Evolutionary conservation across 2,329 filamentous ascomycete species (phyloP), one percentile per base, ranked within the genome.

Genomic region (Didymellaceae sp.): DNA sequence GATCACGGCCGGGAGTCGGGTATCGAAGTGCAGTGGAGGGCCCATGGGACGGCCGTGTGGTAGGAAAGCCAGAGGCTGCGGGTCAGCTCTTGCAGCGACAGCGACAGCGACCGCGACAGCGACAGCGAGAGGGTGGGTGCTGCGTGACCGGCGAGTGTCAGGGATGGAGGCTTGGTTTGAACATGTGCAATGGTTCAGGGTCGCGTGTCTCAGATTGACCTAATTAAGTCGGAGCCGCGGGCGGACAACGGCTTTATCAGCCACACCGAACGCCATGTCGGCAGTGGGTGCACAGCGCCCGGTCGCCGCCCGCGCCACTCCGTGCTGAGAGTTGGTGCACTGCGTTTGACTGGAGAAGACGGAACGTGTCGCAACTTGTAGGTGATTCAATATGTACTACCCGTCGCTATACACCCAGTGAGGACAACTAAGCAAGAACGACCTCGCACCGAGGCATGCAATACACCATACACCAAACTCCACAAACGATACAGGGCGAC

Each of bases 381-480:
- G 6, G 52, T 54, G 18, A 26, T 42, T 50, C 47, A 44, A 50
- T 50, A 58, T 55, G 28, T 61, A 46, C 38, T 30, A 55, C 41
- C 34, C 44, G 14, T 16, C 43, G 33, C 46, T 49, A 31, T 32
- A 51, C 45, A 43, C 35, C 45, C 28, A 38, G 21, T 45, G 39
- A 49, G 38, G 45, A 56, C 24, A 47, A 55, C 56, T 47, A 59
- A 62, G 45, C 54, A 50, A 54, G 52, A 43, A 44, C 31, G 28
- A 48, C 39, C 38, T 40, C 45, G 16, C 21, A 42, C 55, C 40
- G 44, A 51, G 20, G 33, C 54, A 50, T 40, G 35, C 52, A 58
- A 57, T 42, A 67, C 59, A 59, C 55, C 38, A 32, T 52, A 57
- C 61, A 56, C 65, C 63, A 59, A 56, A 71, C 66, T 59, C 67